These are phyloP conservation scores for Streptanthus diversifolius DNA, from an alignment of 345 rosid species.

Conservation along the genomic window DNA sequence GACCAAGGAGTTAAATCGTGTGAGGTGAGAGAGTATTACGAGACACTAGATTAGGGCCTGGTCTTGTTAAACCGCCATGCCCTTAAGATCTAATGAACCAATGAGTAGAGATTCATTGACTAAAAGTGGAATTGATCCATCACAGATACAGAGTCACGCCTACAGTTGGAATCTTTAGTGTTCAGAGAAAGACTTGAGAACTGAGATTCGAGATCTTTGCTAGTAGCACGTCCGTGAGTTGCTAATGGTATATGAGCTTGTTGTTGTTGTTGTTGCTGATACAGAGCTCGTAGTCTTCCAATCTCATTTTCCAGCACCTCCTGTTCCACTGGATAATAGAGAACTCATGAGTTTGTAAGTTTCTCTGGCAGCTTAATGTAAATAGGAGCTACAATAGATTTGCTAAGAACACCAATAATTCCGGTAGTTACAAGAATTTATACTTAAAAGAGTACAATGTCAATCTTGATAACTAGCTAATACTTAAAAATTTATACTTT, in stretches of 20 bases:
- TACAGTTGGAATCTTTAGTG: constrained; percentile 57
- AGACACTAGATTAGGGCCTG: constrained; percentile 16
- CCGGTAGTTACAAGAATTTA: no score
- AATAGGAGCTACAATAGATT: not conserved
- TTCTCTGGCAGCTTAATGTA: not conserved
- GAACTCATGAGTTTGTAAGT: constrained; percentile 13
- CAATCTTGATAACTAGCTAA: not conserved
- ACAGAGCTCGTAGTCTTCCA: constrained; percentile 66
- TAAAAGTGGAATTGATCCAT: constrained; percentile 62
- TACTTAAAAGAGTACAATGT: not conserved
- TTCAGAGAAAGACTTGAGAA: constrained; percentile 76
- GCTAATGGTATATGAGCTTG: constrained; percentile 51
- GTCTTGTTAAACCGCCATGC: not conserved
- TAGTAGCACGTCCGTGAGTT: constrained; percentile 54
- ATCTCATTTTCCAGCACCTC: constrained; percentile 93
- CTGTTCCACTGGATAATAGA: constrained; percentile 76
- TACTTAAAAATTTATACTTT: no score
- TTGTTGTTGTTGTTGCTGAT: constrained; percentile 50
- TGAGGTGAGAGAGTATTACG: constrained; percentile 1
- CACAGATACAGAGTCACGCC: constrained; percentile 60
- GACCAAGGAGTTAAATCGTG: not conserved
- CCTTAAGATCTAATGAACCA: constrained; percentile 5
- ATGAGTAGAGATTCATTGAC: constrained; percentile 1
- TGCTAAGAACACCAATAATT: not conserved
- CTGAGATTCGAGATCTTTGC: constrained; percentile 87